Base-by-base conservation (phyloP, 305 asterid genomes). In the Nicotiana rustica region DNA sequence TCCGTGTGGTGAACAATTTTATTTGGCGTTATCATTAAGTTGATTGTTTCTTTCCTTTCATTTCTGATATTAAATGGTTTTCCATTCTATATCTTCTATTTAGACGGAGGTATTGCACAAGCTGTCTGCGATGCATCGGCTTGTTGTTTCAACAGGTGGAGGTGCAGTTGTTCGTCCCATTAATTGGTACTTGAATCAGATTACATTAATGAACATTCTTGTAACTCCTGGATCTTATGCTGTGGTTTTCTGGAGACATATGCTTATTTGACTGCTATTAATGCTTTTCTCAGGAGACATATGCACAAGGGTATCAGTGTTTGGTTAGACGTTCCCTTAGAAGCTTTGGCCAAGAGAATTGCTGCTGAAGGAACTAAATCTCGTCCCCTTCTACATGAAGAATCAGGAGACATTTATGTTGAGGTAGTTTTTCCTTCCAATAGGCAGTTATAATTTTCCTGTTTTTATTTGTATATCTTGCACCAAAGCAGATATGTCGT, bases 131-230 rank as follows among this genome's bases (percentile, higher is more conserved):
- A 93, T 89, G 98, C 94, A 87, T 36, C 91, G 89, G 49, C 83
- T 93, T 80, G 95, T 96, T 86, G 89, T 96, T 88, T 96, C 99
- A 84, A 93, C 98, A 0, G 99, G 98, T 77, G 99, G 99, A 77
- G 98, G 98, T 86, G 98, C 97, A 25, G 98, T 96, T 82, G 88
- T 93, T 83, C 97, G 97, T 85, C 95, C 95, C 78, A 80, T 92
- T 84, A 96, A 96, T 91, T 94, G 99, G 98, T 96, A 95, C 79
- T 13, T 79, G 86, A 76, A 44, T 5, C 52, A 73, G 69, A 83
- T 82, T 49, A 19, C 64, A 25, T 47, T 73, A n/a, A 2, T 81
- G 17, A 47, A 55, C 59, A 9, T 82, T 82, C 70, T 56, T 67
- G 59, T 17, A 12, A 35, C 77, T 70, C 60, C 62, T 47, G 10